Conservation (phyloP, 106 monocot genomes). For the Gastrodia elata region DNA sequence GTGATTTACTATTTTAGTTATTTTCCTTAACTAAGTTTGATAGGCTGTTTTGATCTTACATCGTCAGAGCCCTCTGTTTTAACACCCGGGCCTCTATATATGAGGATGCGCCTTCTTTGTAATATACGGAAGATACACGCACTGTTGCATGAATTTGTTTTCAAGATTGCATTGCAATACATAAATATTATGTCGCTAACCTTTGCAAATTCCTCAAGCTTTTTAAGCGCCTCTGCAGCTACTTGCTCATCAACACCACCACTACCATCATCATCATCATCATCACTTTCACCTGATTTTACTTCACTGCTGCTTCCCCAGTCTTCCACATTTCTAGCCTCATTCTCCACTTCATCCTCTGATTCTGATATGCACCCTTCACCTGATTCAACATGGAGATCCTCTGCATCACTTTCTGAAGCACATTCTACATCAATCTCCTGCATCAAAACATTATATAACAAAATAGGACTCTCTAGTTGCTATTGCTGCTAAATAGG, state of each 20-base stretch:
- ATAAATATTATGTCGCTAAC: constrained; percentile 18
- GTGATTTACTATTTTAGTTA: no score
- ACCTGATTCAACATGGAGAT: constrained; percentile 54
- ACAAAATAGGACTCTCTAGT: background rate
- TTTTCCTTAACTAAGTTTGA: no score
- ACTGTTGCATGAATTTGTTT: no score
- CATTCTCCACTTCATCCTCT: constrained; percentile 59
- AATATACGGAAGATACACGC: no score
- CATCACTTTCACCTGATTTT: constrained; percentile 61
- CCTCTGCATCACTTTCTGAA: constrained; percentile 70
- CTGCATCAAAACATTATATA: constrained; percentile 20
- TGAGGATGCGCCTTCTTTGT: no score
- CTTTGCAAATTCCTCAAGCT: constrained; percentile 67
- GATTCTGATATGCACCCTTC: constrained; percentile 59
- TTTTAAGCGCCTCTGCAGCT: constrained; percentile 59
- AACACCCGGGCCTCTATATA: no score
- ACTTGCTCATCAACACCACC: constrained; percentile 32
- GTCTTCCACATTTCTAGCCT: constrained; percentile 62
- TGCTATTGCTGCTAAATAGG: background rate
- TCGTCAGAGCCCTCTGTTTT: no score
- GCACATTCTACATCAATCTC: constrained; percentile 49
- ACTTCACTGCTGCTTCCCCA: constrained; percentile 47
- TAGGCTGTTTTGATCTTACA: no score
- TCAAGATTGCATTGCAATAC: background rate
- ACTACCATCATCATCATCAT: constrained; percentile 41